A percentile compares a stretch with the other conserved stretches of the same genome.
These are phyloP conservation scores for Chenopodium album DNA, from an alignment of 148 eudicot species.

Conservation along the genomic window DNA sequence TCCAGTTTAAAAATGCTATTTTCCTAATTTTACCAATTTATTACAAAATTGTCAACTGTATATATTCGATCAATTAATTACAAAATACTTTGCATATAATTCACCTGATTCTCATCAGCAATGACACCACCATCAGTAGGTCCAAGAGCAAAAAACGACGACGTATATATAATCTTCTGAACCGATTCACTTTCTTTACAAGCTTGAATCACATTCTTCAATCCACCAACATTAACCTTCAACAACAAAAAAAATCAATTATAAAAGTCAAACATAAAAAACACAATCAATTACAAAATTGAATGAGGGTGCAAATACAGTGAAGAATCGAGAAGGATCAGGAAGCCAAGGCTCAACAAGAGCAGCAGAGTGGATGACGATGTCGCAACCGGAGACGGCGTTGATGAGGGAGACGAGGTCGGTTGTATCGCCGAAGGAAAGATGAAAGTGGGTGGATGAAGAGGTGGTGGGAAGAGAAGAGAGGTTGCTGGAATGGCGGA, in stretches of 20 bases:
- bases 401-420: constrained; percentile 56
- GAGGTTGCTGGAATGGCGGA: constrained; percentile 63
- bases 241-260: background rate
- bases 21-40: no score
- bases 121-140: constrained; percentile 71
- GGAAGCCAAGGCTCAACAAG: constrained; percentile 96
- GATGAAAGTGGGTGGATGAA: constrained; percentile 45
- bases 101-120: constrained; percentile 80
- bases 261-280: no score
- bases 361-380: constrained; percentile 83
- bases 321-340: constrained; percentile 52
- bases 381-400: constrained; percentile 61
- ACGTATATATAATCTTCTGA: constrained; percentile 80
- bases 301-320: constrained; percentile 28
- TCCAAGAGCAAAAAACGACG: constrained; percentile 90
- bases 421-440: constrained; percentile 74
- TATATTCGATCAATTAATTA: no score
- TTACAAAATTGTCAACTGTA: no score
- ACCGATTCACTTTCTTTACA: constrained; percentile 48
- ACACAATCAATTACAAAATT: background rate
- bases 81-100: no score
- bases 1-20: no score
- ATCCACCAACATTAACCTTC: constrained; percentile 88
- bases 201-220: constrained; percentile 74
- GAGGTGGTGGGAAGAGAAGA: constrained; percentile 49